Evolutionary conservation across 176 grass and related monocot genomes (phyloP), one percentile per base, ranked within the genome.

Genomic region (Aegilops longissima): DNA sequence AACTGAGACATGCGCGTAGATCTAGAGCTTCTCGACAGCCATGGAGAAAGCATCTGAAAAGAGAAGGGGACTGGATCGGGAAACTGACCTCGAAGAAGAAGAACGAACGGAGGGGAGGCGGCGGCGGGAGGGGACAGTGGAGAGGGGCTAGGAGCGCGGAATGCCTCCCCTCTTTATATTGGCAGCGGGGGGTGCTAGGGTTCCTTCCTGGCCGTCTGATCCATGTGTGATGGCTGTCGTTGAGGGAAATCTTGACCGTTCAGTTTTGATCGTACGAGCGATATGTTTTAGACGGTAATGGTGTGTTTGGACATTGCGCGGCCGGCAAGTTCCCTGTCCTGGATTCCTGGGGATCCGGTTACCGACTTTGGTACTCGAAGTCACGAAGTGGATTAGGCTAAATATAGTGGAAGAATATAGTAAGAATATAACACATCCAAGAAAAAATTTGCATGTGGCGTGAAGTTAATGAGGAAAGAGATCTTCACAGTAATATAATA

Each of bases 101-200:
- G 63, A 78, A 33, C 21, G 30, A 16, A 56, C 35, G 61, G 45
- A 68, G 61, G 34, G 42, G 62, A 18, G 51, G 51, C 14, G 76
- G 76, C 66, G 33, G 76, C 24, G 65, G 18, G 12, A 44, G 10
- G 62, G 21, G 1, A 17, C 29, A 12, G 44, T 10, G 9, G 62
- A 23, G 7, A 3, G 3, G 17, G 64, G 64, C 29, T 34, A 1
- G 59, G 4, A 10, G 35, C 9, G 24, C 31, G 16, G 27, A 25
- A 27, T 51, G 72, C 27, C 33, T 18, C 47, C 47, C 14, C n/a
- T 25, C 21, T 12, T 86, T 86, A 79, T 86, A 86, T 85, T 36
- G 72, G 83, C 40, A 6, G 9, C 33, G 10, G 6, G 3, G 23
- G 35, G 18, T 11, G 17, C 76, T 86, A 86, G 84, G 84, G 66